These are phyloP conservation scores for Aotearoamyces nothofagi DNA, from an alignment of 2,329 filamentous ascomycete species.

Conservation along the genomic window DNA sequence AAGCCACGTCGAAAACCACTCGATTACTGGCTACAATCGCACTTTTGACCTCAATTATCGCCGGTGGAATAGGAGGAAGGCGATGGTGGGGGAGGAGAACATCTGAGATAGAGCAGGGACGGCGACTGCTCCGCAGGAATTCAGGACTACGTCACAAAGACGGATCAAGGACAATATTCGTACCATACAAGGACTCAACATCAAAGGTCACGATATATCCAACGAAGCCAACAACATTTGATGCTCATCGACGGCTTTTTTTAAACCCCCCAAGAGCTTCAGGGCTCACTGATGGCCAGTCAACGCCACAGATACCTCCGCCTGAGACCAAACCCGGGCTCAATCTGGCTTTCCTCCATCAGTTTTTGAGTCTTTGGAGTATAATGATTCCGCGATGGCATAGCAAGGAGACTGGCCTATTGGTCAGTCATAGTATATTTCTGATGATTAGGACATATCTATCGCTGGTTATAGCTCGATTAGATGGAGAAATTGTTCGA, in stretches of 20 bases:
- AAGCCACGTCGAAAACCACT: constrained; percentile 51
- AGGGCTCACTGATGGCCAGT: constrained; percentile 52
- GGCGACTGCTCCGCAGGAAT: constrained; percentile 73
- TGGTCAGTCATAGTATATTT: constrained; percentile 81
- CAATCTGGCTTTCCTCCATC: constrained; percentile 90
- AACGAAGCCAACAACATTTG: constrained; percentile 87
- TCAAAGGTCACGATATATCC: constrained; percentile 83
- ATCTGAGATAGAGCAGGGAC: constrained; percentile 69
- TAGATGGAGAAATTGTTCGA: constrained; percentile 92
- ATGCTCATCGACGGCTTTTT: constrained; percentile 87
- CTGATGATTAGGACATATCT: constrained; percentile 86
- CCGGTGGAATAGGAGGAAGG: constrained; percentile 63
- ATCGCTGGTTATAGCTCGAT: constrained; percentile 77
- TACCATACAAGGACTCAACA: constrained; percentile 77
- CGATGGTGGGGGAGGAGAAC: constrained; percentile 60
- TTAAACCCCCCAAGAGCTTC: constrained; percentile 78
- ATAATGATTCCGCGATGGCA: constrained; percentile 96
- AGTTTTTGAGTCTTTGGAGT: constrained; percentile 88
- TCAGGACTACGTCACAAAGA: constrained; percentile 90
- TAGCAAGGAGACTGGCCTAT: constrained; percentile 84
- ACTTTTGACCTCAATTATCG: constrained; percentile 64
- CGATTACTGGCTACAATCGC: constrained; percentile 63
- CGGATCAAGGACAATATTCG: constrained; percentile 86
- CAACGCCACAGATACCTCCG: constrained; percentile 55
- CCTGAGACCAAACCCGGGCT: constrained; percentile 85